Evolutionary conservation across 1,139 yeast species (phyloP).

Genomic region (Kodamaea arcana): DNA sequence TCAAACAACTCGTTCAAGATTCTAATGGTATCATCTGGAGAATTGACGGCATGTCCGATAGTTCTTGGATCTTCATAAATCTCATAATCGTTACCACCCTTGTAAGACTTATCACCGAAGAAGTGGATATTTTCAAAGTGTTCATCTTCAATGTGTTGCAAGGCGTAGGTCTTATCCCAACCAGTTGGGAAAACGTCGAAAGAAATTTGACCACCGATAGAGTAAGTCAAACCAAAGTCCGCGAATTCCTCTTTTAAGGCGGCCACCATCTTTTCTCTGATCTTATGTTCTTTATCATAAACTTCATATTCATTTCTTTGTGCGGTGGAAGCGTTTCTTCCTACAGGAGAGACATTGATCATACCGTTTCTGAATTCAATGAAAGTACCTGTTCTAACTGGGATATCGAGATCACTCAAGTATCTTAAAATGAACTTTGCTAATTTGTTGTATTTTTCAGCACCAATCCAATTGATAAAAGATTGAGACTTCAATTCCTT

Average conservation of each 20-base stretch:
- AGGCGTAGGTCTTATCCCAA: slow-evolving; percentile 98
- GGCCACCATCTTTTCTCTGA: slow-evolving; percentile 77
- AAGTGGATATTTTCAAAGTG: slow-evolving; percentile 87
- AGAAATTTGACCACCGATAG: slow-evolving; percentile 98
- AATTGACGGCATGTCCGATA: slow-evolving; percentile 87
- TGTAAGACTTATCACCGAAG: slow-evolving; percentile 96
- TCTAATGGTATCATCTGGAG: slow-evolving; percentile 83
- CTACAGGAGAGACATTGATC: slow-evolving; percentile 97
- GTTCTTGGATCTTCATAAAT: slow-evolving; percentile 89
- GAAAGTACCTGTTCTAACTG: slow-evolving; percentile 95
- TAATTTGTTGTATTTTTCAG: slow-evolving; percentile 86
- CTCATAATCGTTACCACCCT: slow-evolving; percentile 99
- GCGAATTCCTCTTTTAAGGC: slow-evolving; percentile 82
- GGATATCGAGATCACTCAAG: slow-evolving; percentile 81
- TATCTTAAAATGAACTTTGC: slow-evolving; percentile 81
- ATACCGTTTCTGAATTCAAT: slow-evolving; percentile 98
- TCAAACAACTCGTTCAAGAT: slow-evolving; percentile 79
- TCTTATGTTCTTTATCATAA: slow-evolving; percentile 71
- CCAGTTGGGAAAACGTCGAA: slow-evolving; percentile 99
- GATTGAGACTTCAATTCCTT: slow-evolving; percentile 85
- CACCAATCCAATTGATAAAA: slow-evolving; percentile 93
- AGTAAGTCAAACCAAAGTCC: slow-evolving; percentile 83
- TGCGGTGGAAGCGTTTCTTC: slow-evolving; percentile 92
- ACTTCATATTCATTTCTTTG: slow-evolving; percentile 92
- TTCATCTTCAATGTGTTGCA: slow-evolving; percentile 85